phyloP scores from a whole-genome alignment of 768 basidiomycete genomes.

The Dioszegia aurantiaca region DNA sequence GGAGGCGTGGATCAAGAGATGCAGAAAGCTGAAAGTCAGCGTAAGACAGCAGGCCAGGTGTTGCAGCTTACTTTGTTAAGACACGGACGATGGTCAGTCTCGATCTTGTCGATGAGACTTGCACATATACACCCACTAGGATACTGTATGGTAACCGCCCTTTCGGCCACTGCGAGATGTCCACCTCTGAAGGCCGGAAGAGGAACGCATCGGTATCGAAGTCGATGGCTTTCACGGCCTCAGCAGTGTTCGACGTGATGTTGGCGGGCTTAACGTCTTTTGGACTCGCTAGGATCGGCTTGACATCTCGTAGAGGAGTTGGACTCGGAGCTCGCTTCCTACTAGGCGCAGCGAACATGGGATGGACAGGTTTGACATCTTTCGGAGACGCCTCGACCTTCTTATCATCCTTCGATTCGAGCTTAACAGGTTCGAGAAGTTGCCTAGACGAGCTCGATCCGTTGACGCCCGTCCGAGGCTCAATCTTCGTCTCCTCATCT shows the following conservation, averaged over 20 bases:
- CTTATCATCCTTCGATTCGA: background rate
- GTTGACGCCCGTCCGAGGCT: conserved; percentile 27
- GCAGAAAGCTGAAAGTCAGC: conserved; percentile 61
- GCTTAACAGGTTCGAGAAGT: conserved; percentile 22
- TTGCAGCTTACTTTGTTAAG: conserved; percentile 48
- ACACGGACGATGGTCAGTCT: conserved; percentile 46
- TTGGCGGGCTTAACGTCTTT: conserved; percentile 23
- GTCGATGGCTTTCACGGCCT: conserved; percentile 40
- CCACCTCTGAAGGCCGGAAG: conserved; percentile 35
- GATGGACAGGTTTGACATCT: conserved; percentile 17
- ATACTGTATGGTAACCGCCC: conserved; percentile 49
- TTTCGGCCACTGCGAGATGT: conserved; percentile 41
- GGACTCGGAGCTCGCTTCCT: conserved; percentile 6
- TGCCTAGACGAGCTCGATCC: conserved; percentile 32
- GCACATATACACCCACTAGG: conserved; percentile 49
- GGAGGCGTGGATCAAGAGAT: conserved; percentile 65
- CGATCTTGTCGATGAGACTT: conserved; percentile 46
- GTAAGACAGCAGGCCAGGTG: background rate
- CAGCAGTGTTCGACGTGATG: conserved; percentile 32
- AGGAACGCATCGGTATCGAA: conserved; percentile 47
- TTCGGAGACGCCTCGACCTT: background rate
- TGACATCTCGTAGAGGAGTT: conserved; percentile 13
- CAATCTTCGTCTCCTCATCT: conserved; percentile 30
- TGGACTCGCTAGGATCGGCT: conserved; percentile 3
- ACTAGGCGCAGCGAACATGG: conserved; percentile 19